Conservation (phyloP, 2,329 filamentous ascomycete genomes). For the Neurospora sp. region DNA sequence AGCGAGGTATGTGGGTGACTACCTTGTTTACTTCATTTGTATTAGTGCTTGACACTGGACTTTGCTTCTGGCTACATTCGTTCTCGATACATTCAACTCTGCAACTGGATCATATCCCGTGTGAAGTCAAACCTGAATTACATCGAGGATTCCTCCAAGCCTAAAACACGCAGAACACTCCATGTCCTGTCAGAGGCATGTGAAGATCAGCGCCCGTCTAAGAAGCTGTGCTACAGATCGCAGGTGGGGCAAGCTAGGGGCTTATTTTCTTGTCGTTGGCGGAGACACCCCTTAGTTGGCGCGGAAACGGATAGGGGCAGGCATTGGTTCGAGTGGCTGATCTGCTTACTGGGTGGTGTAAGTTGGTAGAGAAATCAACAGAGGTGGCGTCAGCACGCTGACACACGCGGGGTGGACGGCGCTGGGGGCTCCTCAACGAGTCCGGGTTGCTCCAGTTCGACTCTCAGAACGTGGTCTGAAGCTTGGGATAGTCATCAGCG, state of each 20-base stretch:
- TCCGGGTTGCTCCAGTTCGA: not conserved
- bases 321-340: not conserved
- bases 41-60: not conserved
- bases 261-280: not conserved
- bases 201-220: not conserved
- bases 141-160: not conserved
- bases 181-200: not conserved
- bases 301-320: not conserved
- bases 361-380: not conserved
- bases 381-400: not conserved
- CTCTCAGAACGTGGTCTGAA: constrained; percentile 46
- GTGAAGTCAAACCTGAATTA: not conserved
- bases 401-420: not conserved
- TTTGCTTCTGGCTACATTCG: no score
- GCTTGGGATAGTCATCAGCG: constrained; percentile 52
- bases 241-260: not conserved
- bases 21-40: not conserved
- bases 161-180: not conserved
- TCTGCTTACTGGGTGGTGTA: not conserved
- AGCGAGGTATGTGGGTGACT: no score
- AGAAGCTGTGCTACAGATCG: not conserved
- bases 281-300: not conserved
- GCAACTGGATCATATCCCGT: not conserved
- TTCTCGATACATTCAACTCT: no score
- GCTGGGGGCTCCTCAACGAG: not conserved